Evolutionary conservation across 768 basidiomycete species (phyloP).

Genomic region (Collybia mongolica): DNA sequence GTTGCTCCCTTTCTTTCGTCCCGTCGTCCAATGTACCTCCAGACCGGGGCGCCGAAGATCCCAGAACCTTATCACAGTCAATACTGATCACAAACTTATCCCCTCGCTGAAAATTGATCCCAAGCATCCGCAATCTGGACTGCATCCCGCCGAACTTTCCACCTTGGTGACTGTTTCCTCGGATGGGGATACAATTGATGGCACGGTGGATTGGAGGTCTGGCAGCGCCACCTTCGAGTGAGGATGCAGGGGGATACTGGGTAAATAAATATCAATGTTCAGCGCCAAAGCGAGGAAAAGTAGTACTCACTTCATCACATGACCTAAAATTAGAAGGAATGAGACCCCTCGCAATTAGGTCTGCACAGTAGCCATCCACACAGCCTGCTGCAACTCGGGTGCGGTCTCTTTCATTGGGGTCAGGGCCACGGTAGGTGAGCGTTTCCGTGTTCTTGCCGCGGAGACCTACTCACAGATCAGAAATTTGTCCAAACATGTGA

Average conservation of each 20-base stretch:
- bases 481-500: background rate
- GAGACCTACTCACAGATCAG: background rate
- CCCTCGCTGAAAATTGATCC: background rate
- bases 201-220: background rate
- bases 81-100: constrained; percentile 7
- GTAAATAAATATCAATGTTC: background rate
- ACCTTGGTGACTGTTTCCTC: constrained; percentile 4
- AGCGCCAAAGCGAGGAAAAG: background rate
- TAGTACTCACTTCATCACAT: constrained; percentile 5
- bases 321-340: background rate
- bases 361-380: constrained; percentile 1
- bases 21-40: background rate
- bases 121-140: background rate
- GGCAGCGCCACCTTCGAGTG: constrained; percentile 2
- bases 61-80: constrained; percentile 7
- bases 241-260: constrained; percentile 4
- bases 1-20: background rate
- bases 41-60: background rate
- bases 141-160: constrained; percentile 1
- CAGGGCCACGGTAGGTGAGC: constrained; percentile 3
- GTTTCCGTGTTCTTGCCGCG: constrained; percentile 7
- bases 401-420: background rate
- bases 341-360: background rate
- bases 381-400: constrained; percentile 5
- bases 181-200: constrained; percentile 7